Evolutionary conservation across 2,329 filamentous ascomycete genomes (phyloP), one percentile per base, ranked within the genome.

Genomic region (Calonectria hawksworthii): DNA sequence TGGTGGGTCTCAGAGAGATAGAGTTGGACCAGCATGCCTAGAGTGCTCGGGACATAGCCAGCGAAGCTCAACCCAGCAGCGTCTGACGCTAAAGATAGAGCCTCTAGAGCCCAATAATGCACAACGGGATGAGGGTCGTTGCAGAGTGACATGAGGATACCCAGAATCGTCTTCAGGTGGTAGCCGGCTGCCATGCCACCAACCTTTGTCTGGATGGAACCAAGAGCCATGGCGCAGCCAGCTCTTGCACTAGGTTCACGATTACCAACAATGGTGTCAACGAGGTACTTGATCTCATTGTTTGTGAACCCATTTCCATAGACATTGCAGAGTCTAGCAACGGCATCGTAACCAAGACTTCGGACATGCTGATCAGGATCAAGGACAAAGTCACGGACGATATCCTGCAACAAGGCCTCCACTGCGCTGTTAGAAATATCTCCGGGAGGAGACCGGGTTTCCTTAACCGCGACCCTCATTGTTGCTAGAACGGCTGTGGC

Each of bases 181-280:
- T 97, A 96, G 4, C 96, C 96, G 70, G 97, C 97, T 68, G 97
- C 97, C 96, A 99, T 99, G 72, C 97, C 96, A 72, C 97, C 98
- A 41, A 99, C 94, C 83, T 98, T 96, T 23, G 95, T 94, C 85
- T 99, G 96, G 67, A 99, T 99, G 72, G 94, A 94, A 11, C 97
- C 97, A 36, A 99, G 87, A 16, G 97, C 96, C 88, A 98, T 95
- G 21, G 98, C 97, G 85, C 96, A 99, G 14, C 97, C 97, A 56
- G 98, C 96, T 83, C 97, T 93, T 47, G 96, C 96, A 83, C 95
- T 96, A 0, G 97, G 97, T 83, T 99, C 97, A 70, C 96, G 91
- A 84, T 99, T 98, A 56, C 93, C 91, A 8, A 99, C 96, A 76
- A 99, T 98, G 1, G 94, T 98, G 81, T 99, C 96, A 54, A 99